Evolutionary conservation across 805 yeast species (phyloP).

Genomic region (Kuraishia hungarica): DNA sequence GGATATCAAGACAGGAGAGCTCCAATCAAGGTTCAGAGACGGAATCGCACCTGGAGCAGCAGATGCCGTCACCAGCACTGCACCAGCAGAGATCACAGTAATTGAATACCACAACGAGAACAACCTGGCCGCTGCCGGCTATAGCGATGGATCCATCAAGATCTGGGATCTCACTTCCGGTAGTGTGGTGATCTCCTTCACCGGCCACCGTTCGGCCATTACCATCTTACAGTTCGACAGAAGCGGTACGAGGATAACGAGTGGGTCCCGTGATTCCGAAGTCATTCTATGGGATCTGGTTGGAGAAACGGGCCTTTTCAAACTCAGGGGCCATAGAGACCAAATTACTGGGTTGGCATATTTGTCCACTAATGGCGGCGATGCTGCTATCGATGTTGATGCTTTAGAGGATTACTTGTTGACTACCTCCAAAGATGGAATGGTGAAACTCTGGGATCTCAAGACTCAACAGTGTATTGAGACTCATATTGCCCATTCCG

Average conservation of each 20-base stretch:
- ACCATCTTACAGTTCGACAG: slow-evolving; percentile 61
- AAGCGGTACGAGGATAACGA: slow-evolving; percentile 76
- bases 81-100: slow-evolving; percentile 58
- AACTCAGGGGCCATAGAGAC: slow-evolving; percentile 83
- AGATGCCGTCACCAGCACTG: slow-evolving; percentile 49
- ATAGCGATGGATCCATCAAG: slow-evolving; percentile 80
- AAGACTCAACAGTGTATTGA: slow-evolving; percentile 85
- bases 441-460: slow-evolving; percentile 89
- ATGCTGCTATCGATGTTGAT: slow-evolving; percentile 24
- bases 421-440: slow-evolving; percentile 81
- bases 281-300: slow-evolving; percentile 93
- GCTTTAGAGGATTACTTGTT: slow-evolving; percentile 67
- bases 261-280: slow-evolving; percentile 81
- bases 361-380: slow-evolving; percentile 23
- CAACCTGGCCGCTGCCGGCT: slow-evolving; percentile 79
- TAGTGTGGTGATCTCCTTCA: slow-evolving; percentile 69
- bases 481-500: slow-evolving; percentile 87
- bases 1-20: slow-evolving; percentile 89
- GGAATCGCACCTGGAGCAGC: slow-evolving; percentile 67
- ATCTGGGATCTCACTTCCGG: slow-evolving; percentile 86
- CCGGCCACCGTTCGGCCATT: slow-evolving; percentile 87
- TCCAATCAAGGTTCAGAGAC: slow-evolving; percentile 46
- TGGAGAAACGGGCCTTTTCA: slow-evolving; percentile 81
- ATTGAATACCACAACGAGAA: slow-evolving; percentile 53
- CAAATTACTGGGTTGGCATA: slow-evolving; percentile 72